A percentile compares a stretch with the other conserved stretches of the same genome.
Evolutionary conservation across 73 alveolate species (phyloP).

Genomic region (Stentor roeselii): DNA sequence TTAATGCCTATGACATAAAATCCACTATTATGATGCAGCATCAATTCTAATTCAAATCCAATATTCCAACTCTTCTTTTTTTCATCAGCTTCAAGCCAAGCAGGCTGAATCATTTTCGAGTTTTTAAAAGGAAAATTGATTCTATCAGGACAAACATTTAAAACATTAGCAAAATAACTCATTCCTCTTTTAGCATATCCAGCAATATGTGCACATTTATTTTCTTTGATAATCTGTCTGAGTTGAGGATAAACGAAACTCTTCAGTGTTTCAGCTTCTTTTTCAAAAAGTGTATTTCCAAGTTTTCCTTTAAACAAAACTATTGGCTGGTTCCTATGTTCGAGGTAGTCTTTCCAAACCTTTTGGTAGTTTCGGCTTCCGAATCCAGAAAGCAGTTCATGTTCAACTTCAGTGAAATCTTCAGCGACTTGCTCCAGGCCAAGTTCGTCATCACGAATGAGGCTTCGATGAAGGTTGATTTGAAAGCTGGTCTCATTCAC

Average conservation of each 20-base stretch:
- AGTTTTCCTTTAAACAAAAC: not conserved
- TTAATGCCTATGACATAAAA: not conserved
- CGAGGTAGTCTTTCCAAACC: too few species aligned
- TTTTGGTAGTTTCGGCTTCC: too few species aligned
- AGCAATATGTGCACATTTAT: not conserved
- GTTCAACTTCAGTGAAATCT: too few species aligned
- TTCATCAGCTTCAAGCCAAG: not conserved
- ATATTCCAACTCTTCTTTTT: too few species aligned
- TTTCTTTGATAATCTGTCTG: too few species aligned
- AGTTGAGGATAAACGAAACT: too few species aligned
- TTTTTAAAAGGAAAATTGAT: not conserved
- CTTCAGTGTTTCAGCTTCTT: not conserved
- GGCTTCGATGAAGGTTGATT: not conserved
- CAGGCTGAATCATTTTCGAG: not conserved
- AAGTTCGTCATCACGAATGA: not conserved
- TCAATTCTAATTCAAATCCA: not conserved
- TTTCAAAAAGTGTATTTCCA: not conserved
- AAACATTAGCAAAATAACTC: too few species aligned
- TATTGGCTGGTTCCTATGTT: too few species aligned
- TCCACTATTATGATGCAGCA: not conserved
- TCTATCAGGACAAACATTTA: not conserved
- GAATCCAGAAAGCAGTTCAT: too few species aligned
- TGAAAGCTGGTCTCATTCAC: not conserved
- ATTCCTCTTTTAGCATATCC: not conserved
- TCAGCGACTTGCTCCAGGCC: too few species aligned